Conservation (phyloP, 2,329 filamentous ascomycete species). For the Cladosporium sp. region DNA sequence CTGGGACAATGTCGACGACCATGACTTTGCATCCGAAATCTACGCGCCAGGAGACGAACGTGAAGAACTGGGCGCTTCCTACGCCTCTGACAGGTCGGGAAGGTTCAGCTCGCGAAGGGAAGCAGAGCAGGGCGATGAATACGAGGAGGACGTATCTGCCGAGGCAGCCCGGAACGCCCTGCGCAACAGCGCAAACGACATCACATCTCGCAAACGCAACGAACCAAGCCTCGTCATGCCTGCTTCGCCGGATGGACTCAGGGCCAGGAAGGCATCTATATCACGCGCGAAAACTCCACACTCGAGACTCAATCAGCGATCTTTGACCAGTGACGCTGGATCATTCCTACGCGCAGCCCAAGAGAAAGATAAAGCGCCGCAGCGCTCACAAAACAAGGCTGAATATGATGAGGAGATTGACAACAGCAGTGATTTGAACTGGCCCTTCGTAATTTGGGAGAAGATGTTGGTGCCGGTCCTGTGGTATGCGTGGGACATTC, state of each 20-base stretch:
- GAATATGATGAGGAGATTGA: conserved; percentile 23
- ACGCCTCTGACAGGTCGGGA: conserved; percentile 11
- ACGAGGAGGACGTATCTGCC: background rate
- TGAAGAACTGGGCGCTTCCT: conserved; percentile 24
- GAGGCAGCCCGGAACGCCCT: conserved; percentile 10
- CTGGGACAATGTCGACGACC: conserved; percentile 30
- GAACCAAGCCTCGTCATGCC: conserved; percentile 42
- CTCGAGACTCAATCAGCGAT: conserved; percentile 27
- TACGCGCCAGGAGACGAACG: conserved; percentile 27
- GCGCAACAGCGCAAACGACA: conserved; percentile 8
- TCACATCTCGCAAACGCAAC: conserved; percentile 10
- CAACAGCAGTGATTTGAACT: conserved; percentile 20
- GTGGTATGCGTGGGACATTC: conserved; percentile 52
- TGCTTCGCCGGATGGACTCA: conserved; percentile 26
- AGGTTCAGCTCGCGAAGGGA: background rate
- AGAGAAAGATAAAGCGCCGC: conserved; percentile 19
- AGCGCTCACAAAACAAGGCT: conserved; percentile 13
- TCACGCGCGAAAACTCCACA: conserved; percentile 22
- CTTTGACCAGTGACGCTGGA: conserved; percentile 29
- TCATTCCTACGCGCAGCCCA: conserved; percentile 15
- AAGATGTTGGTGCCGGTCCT: conserved; percentile 34
- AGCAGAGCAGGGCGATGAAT: background rate
- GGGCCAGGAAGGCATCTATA: conserved; percentile 17
- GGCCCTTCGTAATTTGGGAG: conserved; percentile 26
- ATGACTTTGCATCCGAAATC: conserved; percentile 22